Evolutionary conservation across 139 green algal genomes (phyloP).

Genomic region (Chlorella sp.): DNA sequence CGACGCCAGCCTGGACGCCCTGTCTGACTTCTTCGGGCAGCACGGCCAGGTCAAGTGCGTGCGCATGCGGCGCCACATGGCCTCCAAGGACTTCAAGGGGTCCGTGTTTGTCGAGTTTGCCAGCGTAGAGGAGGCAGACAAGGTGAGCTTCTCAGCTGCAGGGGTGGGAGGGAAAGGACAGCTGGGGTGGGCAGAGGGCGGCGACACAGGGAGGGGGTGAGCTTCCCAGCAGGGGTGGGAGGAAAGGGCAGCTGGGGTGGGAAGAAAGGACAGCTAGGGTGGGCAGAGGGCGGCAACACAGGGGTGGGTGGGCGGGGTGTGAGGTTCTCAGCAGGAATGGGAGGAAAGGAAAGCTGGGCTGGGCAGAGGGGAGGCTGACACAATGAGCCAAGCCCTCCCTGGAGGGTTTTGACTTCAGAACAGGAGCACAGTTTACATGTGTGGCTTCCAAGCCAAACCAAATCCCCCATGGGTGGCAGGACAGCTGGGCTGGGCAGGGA

Average conservation of each 20-base stretch:
- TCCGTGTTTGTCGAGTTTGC: conserved; percentile 85
- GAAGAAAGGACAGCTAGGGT: too few relatives aligned
- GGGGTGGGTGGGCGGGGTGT: too few relatives aligned
- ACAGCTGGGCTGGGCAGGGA: too few relatives aligned
- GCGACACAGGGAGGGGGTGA: not conserved
- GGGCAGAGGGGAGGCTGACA: too few relatives aligned
- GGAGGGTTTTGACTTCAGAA: too few relatives aligned
- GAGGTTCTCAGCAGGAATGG: too few relatives aligned
- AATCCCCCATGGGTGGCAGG: too few relatives aligned
- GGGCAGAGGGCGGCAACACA: not conserved
- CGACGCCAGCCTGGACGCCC: conserved; percentile 65
- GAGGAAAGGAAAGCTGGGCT: too few relatives aligned
- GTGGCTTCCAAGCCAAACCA: too few relatives aligned
- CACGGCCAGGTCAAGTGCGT: conserved; percentile 66
- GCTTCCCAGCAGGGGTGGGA: not conserved
- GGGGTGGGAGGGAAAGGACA: not conserved
- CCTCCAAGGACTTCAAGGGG: conserved; percentile 87
- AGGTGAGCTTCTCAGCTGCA: conserved; percentile 34
- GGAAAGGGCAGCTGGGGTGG: not conserved
- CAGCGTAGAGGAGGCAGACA: conserved; percentile 53
- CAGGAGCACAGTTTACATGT: too few relatives aligned
- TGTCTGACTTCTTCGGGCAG: conserved; percentile 66
- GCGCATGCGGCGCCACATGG: conserved; percentile 79
- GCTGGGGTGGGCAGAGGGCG: not conserved
- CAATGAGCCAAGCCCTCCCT: too few relatives aligned